A percentile compares a stretch with the other conserved stretches of the same genome.
Evolutionary conservation across 192 early-diverging fungal genomes (phyloP).

Genomic region (Pilaira anomala): DNA sequence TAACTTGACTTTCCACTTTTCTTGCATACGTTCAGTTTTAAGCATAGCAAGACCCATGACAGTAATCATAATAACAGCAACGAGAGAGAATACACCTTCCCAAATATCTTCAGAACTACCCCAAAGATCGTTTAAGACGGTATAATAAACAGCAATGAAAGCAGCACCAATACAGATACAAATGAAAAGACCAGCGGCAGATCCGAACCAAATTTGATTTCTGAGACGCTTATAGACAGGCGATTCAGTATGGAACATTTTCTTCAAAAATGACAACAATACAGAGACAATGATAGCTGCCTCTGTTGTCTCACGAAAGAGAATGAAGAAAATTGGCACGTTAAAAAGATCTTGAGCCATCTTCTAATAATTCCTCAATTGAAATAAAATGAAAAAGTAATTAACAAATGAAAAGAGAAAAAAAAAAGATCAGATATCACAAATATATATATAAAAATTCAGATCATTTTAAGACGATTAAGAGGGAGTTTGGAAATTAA

Average conservation of each 20-base stretch:
- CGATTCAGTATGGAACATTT: constrained; percentile 55
- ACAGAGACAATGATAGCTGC: constrained; percentile 85
- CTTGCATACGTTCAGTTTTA: constrained; percentile 63
- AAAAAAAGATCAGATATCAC: constrained; percentile 9
- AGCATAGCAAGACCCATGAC: constrained; percentile 83
- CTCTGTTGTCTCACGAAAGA: constrained; percentile 84
- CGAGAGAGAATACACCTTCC: constrained; percentile 81
- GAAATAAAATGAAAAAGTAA: not conserved
- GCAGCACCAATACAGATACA: constrained; percentile 68
- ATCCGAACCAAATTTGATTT: constrained; percentile 78
- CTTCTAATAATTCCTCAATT: not conserved
- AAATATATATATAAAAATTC: constrained; percentile 3
- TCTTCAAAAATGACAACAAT: constrained; percentile 73
- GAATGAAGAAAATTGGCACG: constrained; percentile 70
- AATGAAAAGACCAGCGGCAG: constrained; percentile 60
- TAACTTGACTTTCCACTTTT: constrained; percentile 61
- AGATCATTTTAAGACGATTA: constrained; percentile 7
- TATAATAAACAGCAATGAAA: constrained; percentile 82
- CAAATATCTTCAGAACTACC: constrained; percentile 71
- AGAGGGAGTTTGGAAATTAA: not conserved
- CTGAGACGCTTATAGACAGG: constrained; percentile 50
- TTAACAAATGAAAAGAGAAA: not conserved
- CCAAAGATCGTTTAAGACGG: constrained; percentile 51
- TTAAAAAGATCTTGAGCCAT: constrained; percentile 53
- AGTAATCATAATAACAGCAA: constrained; percentile 78